These are phyloP conservation scores for Polytrichum commune DNA, from an alignment of 225 moss, liverwort and hornwort genomes.

Conservation along the genomic window DNA sequence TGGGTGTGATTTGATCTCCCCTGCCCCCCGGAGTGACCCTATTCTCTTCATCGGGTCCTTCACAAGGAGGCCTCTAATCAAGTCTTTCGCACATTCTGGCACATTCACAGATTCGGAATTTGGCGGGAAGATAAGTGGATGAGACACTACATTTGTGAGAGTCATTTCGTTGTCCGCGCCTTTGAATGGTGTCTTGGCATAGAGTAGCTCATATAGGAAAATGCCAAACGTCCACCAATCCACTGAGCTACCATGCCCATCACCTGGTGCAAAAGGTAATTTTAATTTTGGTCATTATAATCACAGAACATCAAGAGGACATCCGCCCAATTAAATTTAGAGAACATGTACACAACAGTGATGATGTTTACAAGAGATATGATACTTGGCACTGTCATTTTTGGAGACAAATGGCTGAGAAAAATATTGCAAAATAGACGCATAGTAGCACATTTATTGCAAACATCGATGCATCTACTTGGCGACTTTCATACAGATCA, in stretches of 20 bases:
- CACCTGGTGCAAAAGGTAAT: constrained; percentile 31
- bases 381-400: no score
- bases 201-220: constrained; percentile 81
- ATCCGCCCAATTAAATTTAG: no score
- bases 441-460: no score
- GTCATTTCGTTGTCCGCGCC: constrained; percentile 81
- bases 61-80: constrained; percentile 82
- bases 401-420: no score
- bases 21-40: constrained; percentile 81
- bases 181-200: constrained; percentile 95
- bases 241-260: constrained; percentile 95
- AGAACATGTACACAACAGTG: no score
- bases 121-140: constrained; percentile 77
- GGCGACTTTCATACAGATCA: no score
- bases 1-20: constrained; percentile 85
- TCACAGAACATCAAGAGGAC: no score
- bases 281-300: neutral
- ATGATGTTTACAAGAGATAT: no score
- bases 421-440: no score
- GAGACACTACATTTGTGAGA: constrained; percentile 79
- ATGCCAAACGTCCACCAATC: constrained; percentile 99
- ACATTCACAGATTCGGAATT: constrained; percentile 56
- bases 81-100: constrained; percentile 62
- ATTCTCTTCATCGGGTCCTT: constrained; percentile 93
- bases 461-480: no score